Evolutionary conservation across 2,329 filamentous ascomycete species (phyloP).

Genomic region (Chaetoscypha palmicola): DNA sequence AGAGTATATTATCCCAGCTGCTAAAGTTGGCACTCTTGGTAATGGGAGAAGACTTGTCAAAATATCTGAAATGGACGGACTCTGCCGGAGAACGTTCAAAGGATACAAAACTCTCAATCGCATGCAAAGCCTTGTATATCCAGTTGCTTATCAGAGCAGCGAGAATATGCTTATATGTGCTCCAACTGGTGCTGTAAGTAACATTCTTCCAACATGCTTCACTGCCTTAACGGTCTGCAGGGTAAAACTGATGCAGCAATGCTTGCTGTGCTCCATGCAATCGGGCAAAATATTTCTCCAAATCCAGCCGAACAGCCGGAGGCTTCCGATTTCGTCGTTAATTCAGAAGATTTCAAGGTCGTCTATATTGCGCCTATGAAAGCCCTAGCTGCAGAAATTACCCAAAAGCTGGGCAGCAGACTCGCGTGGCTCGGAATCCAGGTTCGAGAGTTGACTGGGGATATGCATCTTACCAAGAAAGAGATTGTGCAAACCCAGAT

Average conservation of each 20-base stretch:
- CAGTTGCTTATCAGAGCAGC: conserved; percentile 88
- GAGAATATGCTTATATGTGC: conserved; percentile 99
- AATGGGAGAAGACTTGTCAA: conserved; percentile 67
- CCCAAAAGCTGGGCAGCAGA: conserved; percentile 84
- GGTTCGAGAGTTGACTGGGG: conserved; percentile 89
- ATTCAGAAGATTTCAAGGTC: conserved; percentile 88
- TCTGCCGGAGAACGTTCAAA: conserved; percentile 87
- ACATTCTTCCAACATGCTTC: neutral
- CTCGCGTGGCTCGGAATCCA: conserved; percentile 90
- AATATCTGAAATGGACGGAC: conserved; percentile 77
- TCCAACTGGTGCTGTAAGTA: conserved; percentile 76
- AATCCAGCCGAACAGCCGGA: conserved; percentile 68
- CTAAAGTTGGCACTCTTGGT: conserved; percentile 66
- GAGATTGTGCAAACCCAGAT: conserved; percentile 96
- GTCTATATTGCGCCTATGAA: conserved; percentile 99
- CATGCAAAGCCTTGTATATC: conserved; percentile 96
- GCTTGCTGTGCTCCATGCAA: conserved; percentile 86
- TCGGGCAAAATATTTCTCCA: conserved; percentile 77
- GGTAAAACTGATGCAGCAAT: conserved; percentile 99
- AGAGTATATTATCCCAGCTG: conserved; percentile 80
- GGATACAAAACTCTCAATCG: conserved; percentile 91
- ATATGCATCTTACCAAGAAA: conserved; percentile 96
- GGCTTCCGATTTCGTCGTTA: conserved; percentile 73
- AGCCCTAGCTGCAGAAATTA: conserved; percentile 91
- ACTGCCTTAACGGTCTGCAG: conserved; percentile 28